Evolutionary conservation across 1,284 basidiomycete species (phyloP), one percentile per base, ranked within the genome.

Genomic region (Pseudozyma thailandica): DNA sequence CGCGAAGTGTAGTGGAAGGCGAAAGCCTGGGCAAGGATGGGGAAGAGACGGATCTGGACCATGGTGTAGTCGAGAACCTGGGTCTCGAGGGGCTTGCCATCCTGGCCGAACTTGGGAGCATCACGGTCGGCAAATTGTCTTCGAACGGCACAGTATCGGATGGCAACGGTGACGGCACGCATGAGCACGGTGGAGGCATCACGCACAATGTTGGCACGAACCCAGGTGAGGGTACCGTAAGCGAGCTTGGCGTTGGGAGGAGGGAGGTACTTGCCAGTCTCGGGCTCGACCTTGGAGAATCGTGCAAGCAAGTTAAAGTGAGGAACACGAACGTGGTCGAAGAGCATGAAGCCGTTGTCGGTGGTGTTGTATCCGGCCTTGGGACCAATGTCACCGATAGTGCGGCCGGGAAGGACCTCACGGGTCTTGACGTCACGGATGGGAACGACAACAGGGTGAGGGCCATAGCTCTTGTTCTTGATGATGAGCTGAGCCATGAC

Each of bases 401-500:
- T 79, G 37, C 80, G 69, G 10, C 84, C 84, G 13, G 82, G 82
- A 21, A 84, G 75, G 18, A 79, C 62, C 58, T 84, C 79, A 38
- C 83, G 77, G 5, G 83, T 84, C 66, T 83, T 78, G 42, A 74
- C 25, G 55, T 84, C 83, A 7, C 84, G 79, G 37, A 84, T 75
- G 20, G 80, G 83, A 10, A 84, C 82, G 43, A 84, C 69, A 57
- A 84, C 78, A 0, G 84, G 83, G 62, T 84, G 82, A 18, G 82
- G 81, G 9, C 84, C 84, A 43, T 79, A 75, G 50, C 74, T 70
- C 78, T 81, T 80, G 59, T 82, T 82, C 27, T 81, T 74, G 63
- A 80, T 75, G 43, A 81, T 78, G 20, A 84, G 78, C 62, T 83
- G 84, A 3, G 84, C 83, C 84, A 84, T 84, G 35, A 84, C 83